Base-by-base conservation (phyloP, 257 asterid genomes). In the Thymus mandschuricus region DNA sequence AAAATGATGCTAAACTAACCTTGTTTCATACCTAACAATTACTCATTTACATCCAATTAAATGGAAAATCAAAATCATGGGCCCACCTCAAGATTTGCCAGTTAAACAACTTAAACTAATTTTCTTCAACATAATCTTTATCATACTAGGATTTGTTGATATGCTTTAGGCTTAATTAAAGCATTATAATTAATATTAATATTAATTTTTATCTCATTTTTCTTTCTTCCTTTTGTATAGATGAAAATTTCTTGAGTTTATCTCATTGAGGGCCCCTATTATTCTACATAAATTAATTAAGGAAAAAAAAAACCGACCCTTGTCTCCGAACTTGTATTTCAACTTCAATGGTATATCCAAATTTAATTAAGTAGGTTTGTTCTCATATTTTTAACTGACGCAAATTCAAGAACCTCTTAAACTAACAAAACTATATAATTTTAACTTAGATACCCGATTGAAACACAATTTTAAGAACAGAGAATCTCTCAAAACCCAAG, bases 1-100 rank as follows among this genome's bases (percentile, higher is more conserved):
- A 74, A 74, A 68, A 67, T 68, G 79, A 68, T 68, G 75, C 50
- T 75, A 68, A 40, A 54, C 75, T 30, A 68, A 65, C 43, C 2
- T 28, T 67, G 62, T 31, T 67, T 68, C 74, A 51, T 46, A 68
- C 70, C 71, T 68, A 68, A 68, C 79, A 30, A 27, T 11, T 51
- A 29, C 66, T 61, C 74, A 75, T 60, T 51, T 68, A 68, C 71
- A 68, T 60, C 44, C 44, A 68, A 68, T 75, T 75, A 51, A 75
- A 68, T 68, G 60, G 59, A 60, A 50, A 41, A 50, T 75, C 79
- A 50, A 49, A 43, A 48, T 28, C 62, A n/a, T 41, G 13, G 70
- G 57, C 31, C 79, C 74, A 67, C 64, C 40, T 31, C 46, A 60
- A 75, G 79, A 68, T 68, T 75, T 41, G n/a, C 29, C 38, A 60